Evolutionary conservation across 2,329 filamentous ascomycete species (phyloP), one percentile per base, ranked within the genome.

Genomic region (Colletotrichum sp.): DNA sequence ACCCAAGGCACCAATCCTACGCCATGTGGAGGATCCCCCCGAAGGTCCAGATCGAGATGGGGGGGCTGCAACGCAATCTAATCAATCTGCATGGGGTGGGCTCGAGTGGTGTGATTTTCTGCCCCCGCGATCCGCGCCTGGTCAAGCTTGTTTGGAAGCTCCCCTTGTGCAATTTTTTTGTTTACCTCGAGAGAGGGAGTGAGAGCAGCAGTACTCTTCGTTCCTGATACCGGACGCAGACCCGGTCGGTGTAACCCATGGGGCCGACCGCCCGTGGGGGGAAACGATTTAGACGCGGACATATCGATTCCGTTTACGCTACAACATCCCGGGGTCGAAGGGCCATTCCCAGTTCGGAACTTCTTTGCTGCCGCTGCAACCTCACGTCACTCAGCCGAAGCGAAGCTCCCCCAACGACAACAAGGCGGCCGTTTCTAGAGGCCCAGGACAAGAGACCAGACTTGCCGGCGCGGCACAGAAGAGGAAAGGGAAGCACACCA

Each of bases 11-110:
- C 21, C 26, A 63, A 71, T n/a, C 15, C 32, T 69, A 30, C 55
- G 44, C 52, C 67, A 36, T 15, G 12, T 13, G 30, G 57, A 65
- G 26, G 26, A 6, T n/a, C 26, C 21, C 57, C 55, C 28, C 36
- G 28, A 15, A 18, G 64, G 32, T 24, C 44, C 57, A 64, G 70
- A 72, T 73, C 73, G 64, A 73, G 63, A 44, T 73, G 49, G 52
- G 44, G n/a, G 59, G 73, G 73, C 64, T 76, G 70, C 73, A 64
- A 65, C 39, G 70, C 70, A 76, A 76, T 76, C 59, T 76, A 73
- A 60, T 65, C 70, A 76, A 73, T 59, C 44, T 64, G 57, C 30
- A 59, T 13, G 24, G 36, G 10, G 57, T 36, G 34, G 36, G 26
- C 67, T 36, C 15, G 39, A 69, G 57, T 76, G 73, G 70, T 76